Percentiles rank a stretch among this genome's conserved stretches.
Conservation (phyloP, 75 land plant genomes). For the Pinus tabuliformis region DNA sequence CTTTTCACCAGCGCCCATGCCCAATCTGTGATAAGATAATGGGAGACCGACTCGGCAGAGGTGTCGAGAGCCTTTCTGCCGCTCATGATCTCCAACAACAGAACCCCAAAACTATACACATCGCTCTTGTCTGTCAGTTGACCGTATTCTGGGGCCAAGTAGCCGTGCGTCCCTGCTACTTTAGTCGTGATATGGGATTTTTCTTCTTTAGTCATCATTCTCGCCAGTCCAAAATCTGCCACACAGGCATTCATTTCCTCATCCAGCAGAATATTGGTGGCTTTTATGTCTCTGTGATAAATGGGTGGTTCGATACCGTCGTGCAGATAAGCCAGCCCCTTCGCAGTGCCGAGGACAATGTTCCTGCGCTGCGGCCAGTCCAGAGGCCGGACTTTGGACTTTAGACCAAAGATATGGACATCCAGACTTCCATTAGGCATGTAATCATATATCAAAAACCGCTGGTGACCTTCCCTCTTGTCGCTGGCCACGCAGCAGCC, state of each 20-base stretch:
- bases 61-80: background rate
- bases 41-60: too few relatives aligned
- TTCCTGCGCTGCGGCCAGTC: too few relatives aligned
- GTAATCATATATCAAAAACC: constrained; percentile 79
- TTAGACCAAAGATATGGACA: constrained; percentile 63
- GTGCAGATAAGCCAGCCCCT: too few relatives aligned
- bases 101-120: background rate
- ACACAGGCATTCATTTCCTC: background rate
- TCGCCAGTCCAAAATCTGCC: constrained; percentile 20
- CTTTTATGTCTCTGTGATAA: too few relatives aligned
- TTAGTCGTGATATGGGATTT: constrained; percentile 4
- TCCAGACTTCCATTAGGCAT: constrained; percentile 80
- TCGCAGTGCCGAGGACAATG: too few relatives aligned
- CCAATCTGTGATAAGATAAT: too few relatives aligned
- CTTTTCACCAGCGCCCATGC: too few relatives aligned
- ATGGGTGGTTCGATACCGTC: too few relatives aligned
- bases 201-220: constrained; percentile 15
- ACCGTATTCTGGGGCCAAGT: background rate
- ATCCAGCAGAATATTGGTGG: background rate
- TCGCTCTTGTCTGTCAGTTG: background rate
- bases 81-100: background rate
- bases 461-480: constrained; percentile 69
- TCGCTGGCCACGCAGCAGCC: constrained; percentile 76
- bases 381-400: too few relatives aligned
- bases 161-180: background rate